Percentiles rank a stretch among this genome's conserved stretches.
Conservation (phyloP, 2,329 filamentous ascomycete genomes). For the Aspergillus thermomutatus region DNA sequence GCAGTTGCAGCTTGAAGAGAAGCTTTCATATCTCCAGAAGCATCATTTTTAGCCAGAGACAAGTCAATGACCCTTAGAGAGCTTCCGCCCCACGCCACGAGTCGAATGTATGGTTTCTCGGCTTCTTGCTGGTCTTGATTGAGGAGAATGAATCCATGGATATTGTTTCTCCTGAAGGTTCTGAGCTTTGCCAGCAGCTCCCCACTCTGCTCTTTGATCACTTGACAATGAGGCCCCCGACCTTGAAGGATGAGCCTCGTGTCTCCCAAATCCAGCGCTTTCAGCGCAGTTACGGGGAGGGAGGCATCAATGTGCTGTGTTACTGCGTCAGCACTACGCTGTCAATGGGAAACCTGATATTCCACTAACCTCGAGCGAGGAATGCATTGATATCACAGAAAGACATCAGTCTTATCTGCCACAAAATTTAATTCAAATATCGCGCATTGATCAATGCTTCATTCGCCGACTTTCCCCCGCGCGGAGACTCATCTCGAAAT, state of each 20-base stretch:
- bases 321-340: conserved; percentile 20
- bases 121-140: conserved; percentile 15
- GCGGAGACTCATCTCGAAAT: conserved; percentile 12
- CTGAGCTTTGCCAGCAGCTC: conserved; percentile 25
- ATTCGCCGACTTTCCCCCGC: conserved; percentile 11
- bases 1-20: conserved; percentile 29
- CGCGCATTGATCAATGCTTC: conserved; percentile 1
- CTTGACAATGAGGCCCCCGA: conserved; percentile 34
- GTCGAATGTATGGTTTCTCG: conserved; percentile 11
- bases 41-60: conserved; percentile 15
- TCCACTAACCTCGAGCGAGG: conserved; percentile 30
- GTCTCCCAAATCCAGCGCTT: conserved; percentile 26
- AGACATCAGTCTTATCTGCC: conserved; percentile 13
- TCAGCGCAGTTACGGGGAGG: conserved; percentile 43
- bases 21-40: conserved; percentile 14
- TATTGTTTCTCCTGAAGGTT: conserved; percentile 35
- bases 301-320: conserved; percentile 40
- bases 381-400: conserved; percentile 22
- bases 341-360: not conserved
- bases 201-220: conserved; percentile 33
- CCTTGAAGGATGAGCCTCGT: conserved; percentile 35
- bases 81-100: conserved; percentile 68
- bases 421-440: conserved; percentile 2
- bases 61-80: conserved; percentile 48
- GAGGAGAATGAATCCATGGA: conserved; percentile 37